phyloP scores from a whole-genome alignment of 2,329 filamentous ascomycete genomes.

The Rosellinia necatrix region DNA sequence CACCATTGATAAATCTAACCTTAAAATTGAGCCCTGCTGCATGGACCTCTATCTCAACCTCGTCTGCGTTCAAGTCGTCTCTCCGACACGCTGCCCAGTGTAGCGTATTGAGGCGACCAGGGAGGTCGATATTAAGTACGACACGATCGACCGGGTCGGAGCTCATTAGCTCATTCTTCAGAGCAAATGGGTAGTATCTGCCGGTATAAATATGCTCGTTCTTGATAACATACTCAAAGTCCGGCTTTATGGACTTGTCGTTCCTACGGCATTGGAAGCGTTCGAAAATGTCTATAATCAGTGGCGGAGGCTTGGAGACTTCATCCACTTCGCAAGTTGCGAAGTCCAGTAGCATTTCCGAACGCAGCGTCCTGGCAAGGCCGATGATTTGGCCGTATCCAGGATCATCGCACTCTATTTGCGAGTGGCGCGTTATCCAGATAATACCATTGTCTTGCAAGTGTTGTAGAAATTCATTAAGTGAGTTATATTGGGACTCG shows the following conservation, averaged over 20 bases:
- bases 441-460: neutral
- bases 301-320: no score
- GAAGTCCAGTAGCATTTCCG: constrained; percentile 35
- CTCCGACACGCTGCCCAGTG: constrained; percentile 21
- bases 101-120: constrained; percentile 21
- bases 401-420: neutral
- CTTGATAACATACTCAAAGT: constrained; percentile 3
- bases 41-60: constrained; percentile 26
- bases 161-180: neutral
- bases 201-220: neutral
- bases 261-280: neutral
- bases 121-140: no score
- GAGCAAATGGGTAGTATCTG: constrained; percentile 1
- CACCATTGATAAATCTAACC: constrained; percentile 19
- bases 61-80: constrained; percentile 12
- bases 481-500: neutral
- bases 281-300: neutral
- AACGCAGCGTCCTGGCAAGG: constrained; percentile 33
- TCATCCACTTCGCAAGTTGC: constrained; percentile 13
- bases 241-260: no score
- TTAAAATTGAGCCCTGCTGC: constrained; percentile 29
- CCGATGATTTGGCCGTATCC: constrained; percentile 3
- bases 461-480: neutral
- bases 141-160: no score
- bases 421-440: neutral